Evolutionary conservation across 1,284 basidiomycete genomes (phyloP).

Genomic region (Marasmius fiardii): DNA sequence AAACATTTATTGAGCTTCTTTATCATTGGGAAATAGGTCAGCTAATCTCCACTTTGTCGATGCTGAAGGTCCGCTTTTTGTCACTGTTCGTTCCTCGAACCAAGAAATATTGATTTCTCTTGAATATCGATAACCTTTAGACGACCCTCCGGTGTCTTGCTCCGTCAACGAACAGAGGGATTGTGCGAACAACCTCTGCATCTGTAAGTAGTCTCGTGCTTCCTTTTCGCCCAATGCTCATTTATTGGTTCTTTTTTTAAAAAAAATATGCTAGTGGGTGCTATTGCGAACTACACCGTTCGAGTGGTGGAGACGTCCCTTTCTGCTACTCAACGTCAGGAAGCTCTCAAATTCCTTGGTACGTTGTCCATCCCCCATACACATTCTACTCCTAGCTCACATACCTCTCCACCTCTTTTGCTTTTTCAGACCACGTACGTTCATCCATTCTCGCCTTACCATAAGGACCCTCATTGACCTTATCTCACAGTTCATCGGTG

Average conservation of each 20-base stretch:
- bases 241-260: neutral
- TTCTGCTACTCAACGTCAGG: constrained; percentile 37
- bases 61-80: constrained; percentile 35
- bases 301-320: constrained; percentile 42
- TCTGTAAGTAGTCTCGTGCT: constrained; percentile 30
- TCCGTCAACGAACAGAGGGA: constrained; percentile 43
- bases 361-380: neutral
- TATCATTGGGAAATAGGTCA: too few relatives aligned
- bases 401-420: neutral
- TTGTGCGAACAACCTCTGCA: constrained; percentile 37
- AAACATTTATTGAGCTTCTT: too few relatives aligned
- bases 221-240: neutral
- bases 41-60: constrained; percentile 45
- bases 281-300: constrained; percentile 53
- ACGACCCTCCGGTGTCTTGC: constrained; percentile 46
- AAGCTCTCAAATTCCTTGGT: constrained; percentile 47
- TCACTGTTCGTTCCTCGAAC: too few relatives aligned
- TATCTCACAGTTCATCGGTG: constrained; percentile 48
- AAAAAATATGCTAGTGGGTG: constrained; percentile 32
- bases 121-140: constrained; percentile 21
- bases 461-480: too few relatives aligned
- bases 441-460: too few relatives aligned
- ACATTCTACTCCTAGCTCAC: neutral
- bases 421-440: constrained; percentile 31
- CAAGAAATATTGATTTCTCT: too few relatives aligned